Conservation (phyloP, 2,329 filamentous ascomycete genomes). For the Arachnomyces sp. region DNA sequence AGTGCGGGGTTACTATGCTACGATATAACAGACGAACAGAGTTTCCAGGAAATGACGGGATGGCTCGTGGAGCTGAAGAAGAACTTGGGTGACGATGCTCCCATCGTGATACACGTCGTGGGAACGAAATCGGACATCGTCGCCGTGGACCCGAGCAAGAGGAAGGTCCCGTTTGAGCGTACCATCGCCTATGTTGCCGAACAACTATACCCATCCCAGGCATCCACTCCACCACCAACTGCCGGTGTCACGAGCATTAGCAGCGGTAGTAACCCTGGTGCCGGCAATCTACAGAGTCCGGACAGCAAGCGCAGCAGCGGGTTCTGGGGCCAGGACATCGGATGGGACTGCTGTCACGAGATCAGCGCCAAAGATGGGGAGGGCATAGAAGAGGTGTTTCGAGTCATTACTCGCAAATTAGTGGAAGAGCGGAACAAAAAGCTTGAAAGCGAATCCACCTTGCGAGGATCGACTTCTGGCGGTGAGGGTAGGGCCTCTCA, state of each 20-base stretch:
- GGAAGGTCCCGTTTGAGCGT: conserved; percentile 86
- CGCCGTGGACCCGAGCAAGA: conserved; percentile 66
- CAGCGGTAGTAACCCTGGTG: conserved; percentile 19
- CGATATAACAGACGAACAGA: conserved; percentile 78
- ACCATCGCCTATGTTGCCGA: conserved; percentile 95
- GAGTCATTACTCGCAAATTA: conserved; percentile 77
- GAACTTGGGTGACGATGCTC: conserved; percentile 58
- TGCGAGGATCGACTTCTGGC: conserved; percentile 41
- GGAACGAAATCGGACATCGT: conserved; percentile 92
- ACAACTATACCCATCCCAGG: conserved; percentile 67
- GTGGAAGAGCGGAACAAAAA: conserved; percentile 62
- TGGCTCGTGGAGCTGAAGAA: conserved; percentile 81
- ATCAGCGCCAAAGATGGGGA: conserved; percentile 90
- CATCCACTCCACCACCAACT: conserved; percentile 60
- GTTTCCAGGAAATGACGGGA: conserved; percentile 84
- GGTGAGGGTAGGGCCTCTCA: conserved; percentile 32
- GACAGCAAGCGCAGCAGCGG: conserved; percentile 41
- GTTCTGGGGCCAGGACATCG: conserved; percentile 80
- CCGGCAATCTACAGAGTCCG: conserved; percentile 22
- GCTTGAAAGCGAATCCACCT: conserved; percentile 43
- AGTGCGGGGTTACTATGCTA: conserved; percentile 93
- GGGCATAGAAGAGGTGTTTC: conserved; percentile 93
- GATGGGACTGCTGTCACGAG: conserved; percentile 97
- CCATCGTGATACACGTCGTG: conserved; percentile 87
- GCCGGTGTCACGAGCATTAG: conserved; percentile 39